Base-by-base conservation (phyloP, 148 eudicot species). In the Diospyros kaki region DNA sequence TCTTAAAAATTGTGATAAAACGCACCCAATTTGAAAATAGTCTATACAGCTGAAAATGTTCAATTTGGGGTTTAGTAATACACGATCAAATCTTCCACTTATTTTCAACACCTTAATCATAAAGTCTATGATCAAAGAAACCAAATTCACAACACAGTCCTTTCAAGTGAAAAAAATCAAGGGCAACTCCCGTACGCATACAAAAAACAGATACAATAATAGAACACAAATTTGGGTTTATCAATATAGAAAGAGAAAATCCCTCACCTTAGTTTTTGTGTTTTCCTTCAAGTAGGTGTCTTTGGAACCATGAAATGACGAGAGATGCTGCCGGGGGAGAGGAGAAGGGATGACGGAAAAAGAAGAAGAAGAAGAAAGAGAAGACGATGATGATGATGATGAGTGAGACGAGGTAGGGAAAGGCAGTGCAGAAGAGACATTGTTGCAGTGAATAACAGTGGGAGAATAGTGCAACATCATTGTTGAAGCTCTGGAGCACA, bases 241-340 rank as follows among this genome's bases (percentile, higher is more conserved):
- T 9, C 12, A 8, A 43, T 38, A 13, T 52, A 41, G 18, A 15
- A 17, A n/a, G 58, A n/a, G 41, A 4, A 15, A 66, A 43, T 0
- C 48, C 18, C 66, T 60, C 46, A 90, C 91, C 88, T 86, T 88
- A 59, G 58, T 46, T 63, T 62, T 69, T 53, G 74, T 17, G 73
- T 55, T 76, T 73, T 45, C 76, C 74, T 77, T 76, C 43, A 74
- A 41, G 71, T 51, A 53, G 62, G 50, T 50, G 40, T 60, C 28
- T 3, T 67, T 81, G 59, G 75, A 38, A 7, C 66, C 5, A 43
- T 28, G 75, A 11, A 66, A 50, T 11, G 74, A 74, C 42, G 71
- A 13, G 52, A 75, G 77, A 64, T 46, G 76, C 3, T 41, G 84
- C 6, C 40, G 76, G 58, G 73, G 41, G 77, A 74, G 72, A 51